Evolutionary conservation across 2,329 filamentous ascomycete species (phyloP).

Genomic region (Pseudogymnoascus sp.): DNA sequence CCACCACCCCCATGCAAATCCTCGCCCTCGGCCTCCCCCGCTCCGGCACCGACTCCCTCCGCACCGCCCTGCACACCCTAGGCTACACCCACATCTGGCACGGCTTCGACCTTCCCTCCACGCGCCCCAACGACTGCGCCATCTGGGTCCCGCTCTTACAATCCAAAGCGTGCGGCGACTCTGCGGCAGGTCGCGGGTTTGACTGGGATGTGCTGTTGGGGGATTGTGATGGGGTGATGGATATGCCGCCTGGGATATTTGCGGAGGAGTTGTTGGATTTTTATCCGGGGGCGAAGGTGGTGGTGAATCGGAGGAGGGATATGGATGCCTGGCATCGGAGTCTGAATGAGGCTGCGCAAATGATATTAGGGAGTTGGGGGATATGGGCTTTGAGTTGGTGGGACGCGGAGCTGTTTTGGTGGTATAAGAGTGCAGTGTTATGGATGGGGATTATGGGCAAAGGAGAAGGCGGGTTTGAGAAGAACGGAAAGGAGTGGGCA

Average conservation of each 20-base stretch:
- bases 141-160: constrained; percentile 26
- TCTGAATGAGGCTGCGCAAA: constrained; percentile 12
- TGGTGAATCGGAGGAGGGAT: constrained; percentile 25
- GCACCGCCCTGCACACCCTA: not conserved
- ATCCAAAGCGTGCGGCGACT: constrained; percentile 10
- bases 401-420: constrained; percentile 22
- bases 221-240: constrained; percentile 19
- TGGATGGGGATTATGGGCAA: constrained; percentile 20
- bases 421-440: constrained; percentile 19
- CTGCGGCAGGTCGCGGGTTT: not conserved
- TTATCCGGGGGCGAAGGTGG: constrained; percentile 32
- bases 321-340: constrained; percentile 22
- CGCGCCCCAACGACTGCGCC: constrained; percentile 25
- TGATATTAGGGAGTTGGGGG: constrained; percentile 17
- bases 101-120: constrained; percentile 12
- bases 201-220: not conserved
- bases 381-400: constrained; percentile 24
- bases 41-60: constrained; percentile 23
- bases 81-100: constrained; percentile 17
- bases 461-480: constrained; percentile 10
- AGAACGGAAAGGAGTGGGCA: not conserved
- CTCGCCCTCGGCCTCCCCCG: constrained; percentile 29
- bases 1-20: constrained; percentile 17
- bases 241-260: constrained; percentile 29
- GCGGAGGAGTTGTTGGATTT: constrained; percentile 27